Evolutionary conservation across 768 basidiomycete genomes (phyloP).

Genomic region (Suillus cothurnatus): DNA sequence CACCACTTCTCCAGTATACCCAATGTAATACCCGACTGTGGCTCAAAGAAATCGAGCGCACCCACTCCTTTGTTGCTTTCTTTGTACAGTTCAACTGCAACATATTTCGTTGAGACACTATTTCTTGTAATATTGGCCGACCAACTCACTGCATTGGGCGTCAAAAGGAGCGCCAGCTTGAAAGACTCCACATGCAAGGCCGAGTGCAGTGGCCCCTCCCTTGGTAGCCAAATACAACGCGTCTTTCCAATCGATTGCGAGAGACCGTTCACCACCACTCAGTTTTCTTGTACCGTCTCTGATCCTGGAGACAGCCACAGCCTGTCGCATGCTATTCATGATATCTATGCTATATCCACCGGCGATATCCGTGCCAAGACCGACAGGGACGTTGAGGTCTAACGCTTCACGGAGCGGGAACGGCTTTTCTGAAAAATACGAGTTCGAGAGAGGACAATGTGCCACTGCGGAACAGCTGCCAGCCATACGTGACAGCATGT

Average conservation of each 20-base stretch:
- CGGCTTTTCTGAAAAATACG: conserved; percentile 77
- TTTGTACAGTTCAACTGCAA: not conserved
- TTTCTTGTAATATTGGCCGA: not conserved
- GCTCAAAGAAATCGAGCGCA: conserved; percentile 65
- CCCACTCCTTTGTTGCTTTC: conserved; percentile 48
- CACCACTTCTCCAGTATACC: conserved; percentile 89
- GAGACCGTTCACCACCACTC: conserved; percentile 12
- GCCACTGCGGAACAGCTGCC: conserved; percentile 63
- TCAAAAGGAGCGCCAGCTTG: conserved; percentile 68
- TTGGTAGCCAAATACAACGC: conserved; percentile 78
- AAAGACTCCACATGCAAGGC: conserved; percentile 59
- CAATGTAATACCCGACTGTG: conserved; percentile 29
- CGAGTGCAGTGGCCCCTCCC: conserved; percentile 75
- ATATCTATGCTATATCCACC: conserved; percentile 85
- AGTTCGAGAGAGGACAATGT: conserved; percentile 88
- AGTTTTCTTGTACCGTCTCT: conserved; percentile 54
- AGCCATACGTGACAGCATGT: conserved; percentile 54
- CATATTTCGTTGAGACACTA: conserved; percentile 4
- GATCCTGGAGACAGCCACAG: conserved; percentile 71
- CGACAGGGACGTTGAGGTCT: conserved; percentile 61
- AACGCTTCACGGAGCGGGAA: conserved; percentile 76
- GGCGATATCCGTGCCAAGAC: conserved; percentile 84
- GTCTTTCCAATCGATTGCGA: conserved; percentile 81
- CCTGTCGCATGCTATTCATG: conserved; percentile 78
- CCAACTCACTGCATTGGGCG: conserved; percentile 68